Base-by-base conservation (phyloP, 305 asterid genomes). In the Vinca major region DNA sequence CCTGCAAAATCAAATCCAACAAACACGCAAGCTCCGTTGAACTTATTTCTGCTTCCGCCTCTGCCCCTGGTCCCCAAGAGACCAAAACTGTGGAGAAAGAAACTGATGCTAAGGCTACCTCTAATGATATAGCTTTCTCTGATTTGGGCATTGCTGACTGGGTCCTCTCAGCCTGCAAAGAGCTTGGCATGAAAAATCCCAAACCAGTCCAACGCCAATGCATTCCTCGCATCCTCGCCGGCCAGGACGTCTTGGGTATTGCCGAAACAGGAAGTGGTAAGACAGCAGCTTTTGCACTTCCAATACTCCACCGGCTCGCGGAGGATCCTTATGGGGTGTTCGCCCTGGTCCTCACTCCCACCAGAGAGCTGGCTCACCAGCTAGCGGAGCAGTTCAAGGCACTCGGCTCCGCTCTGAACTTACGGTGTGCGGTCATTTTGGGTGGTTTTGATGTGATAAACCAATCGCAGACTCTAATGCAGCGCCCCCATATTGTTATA, bases 191-290 rank as follows among this genome's bases (percentile, higher is more conserved):
- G 91, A 92, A 86, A 78, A 84, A 69, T 36, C 97, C 98, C 0
- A 92, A 93, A 21, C 95, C 98, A 0, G 97, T 92, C 26, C 98
- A 92, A 79, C 79, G 80, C 79, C 92, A 86, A 79, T 92, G 97
- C 83, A 83, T 92, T 63, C 98, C 98, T 68, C 83, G 78, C 75
- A 90, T 92, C 62, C 88, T 90, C 4, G 66, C 88, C 5, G 97
- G 97, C 44, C 84, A 80, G 78, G 98, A 92, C 66, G 98, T 92
- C 68, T 65, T 92, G 77, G 98, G 96, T 51, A 66, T 88, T 12
- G 95, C 97, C n/a, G 87, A 92, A 77, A 92, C 96, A 5, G 98
- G 98, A 11, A 90, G 92, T 48, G 97, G 97, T 16, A 92, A 92
- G 67, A 92, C 98, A 11, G 97, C 97, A 1, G 91, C 98, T 4